phyloP scores from a whole-genome alignment of 345 rosid genomes.

The Gossypium bickii region DNA sequence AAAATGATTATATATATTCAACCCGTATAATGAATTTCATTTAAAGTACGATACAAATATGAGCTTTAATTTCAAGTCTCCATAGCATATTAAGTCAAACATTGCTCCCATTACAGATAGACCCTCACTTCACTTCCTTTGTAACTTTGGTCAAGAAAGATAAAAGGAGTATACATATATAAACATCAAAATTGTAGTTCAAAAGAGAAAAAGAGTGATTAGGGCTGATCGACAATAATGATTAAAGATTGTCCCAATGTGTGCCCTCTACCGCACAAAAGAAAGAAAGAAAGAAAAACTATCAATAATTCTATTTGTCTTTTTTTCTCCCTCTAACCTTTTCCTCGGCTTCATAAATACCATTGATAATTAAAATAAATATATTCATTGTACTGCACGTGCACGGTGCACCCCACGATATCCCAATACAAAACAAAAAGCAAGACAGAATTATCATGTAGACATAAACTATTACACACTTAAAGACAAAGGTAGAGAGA shows the following conservation, averaged over 20 bases:
- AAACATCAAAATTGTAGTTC: neutral
- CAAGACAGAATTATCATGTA: neutral
- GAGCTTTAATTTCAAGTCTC: too few species aligned
- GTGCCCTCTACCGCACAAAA: constrained; percentile 15
- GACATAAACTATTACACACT: neutral
- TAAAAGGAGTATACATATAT: neutral
- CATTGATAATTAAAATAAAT: neutral
- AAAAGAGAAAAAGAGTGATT: neutral
- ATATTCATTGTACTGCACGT: constrained; percentile 8
- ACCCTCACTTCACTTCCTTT: neutral
- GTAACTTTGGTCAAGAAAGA: neutral
- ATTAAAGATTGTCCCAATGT: constrained; percentile 22
- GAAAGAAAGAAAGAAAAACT: neutral
- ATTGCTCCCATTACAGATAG: neutral
- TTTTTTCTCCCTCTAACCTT: neutral
- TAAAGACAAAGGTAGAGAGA: neutral
- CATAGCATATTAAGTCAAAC: neutral
- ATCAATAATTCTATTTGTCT: neutral
- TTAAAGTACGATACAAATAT: too few species aligned
- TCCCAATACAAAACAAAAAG: constrained; percentile 4
- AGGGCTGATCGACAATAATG: constrained; percentile 15
- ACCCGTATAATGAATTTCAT: too few species aligned
- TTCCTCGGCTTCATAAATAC: neutral
- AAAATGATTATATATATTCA: too few species aligned
- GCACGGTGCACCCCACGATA: constrained; percentile 7